Conservation (phyloP, 768 basidiomycete species). For the Termitomyces sp. region DNA sequence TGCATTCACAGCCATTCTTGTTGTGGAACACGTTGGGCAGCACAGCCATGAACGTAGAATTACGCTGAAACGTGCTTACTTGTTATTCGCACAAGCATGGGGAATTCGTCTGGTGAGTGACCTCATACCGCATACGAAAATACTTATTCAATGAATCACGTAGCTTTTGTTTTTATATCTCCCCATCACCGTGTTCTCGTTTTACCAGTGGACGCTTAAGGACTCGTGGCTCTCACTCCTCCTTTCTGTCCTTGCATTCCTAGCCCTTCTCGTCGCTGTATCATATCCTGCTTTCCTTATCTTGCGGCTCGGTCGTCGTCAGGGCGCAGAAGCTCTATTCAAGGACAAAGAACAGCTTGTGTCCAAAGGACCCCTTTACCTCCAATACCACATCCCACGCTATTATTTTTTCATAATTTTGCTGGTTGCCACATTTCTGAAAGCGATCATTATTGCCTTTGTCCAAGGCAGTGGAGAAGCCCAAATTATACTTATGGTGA, state of each 20-base stretch:
- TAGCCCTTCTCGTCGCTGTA: slow-evolving; percentile 45
- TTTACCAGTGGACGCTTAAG: slow-evolving; percentile 88
- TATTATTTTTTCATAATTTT: slow-evolving; percentile 63
- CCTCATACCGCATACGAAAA: background rate
- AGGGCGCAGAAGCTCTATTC: slow-evolving; percentile 24
- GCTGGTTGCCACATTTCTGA: slow-evolving; percentile 53
- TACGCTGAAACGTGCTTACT: slow-evolving; percentile 29
- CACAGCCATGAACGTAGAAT: slow-evolving; percentile 1
- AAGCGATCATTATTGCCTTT: slow-evolving; percentile 68
- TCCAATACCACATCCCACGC: slow-evolving; percentile 58
- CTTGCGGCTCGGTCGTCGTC: slow-evolving; percentile 35
- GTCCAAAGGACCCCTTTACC: slow-evolving; percentile 55
- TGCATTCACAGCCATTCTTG: slow-evolving; percentile 38
- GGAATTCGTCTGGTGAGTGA: slow-evolving; percentile 56
- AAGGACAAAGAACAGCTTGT: slow-evolving; percentile 27
- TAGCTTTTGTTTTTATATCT: slow-evolving; percentile 59
- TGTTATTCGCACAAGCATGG: slow-evolving; percentile 53
- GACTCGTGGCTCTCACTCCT: slow-evolving; percentile 87
- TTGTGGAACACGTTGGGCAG: slow-evolving; percentile 22
- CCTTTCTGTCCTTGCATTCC: slow-evolving; percentile 66
- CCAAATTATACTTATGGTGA: slow-evolving; percentile 62
- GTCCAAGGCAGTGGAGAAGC: slow-evolving; percentile 54
- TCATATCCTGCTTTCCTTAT: slow-evolving; percentile 43
- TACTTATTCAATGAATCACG: background rate
- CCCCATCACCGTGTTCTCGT: slow-evolving; percentile 71